Evolutionary conservation across 768 basidiomycete species (phyloP), one percentile per base, ranked within the genome.

Genomic region (Russula griseocarnosa): DNA sequence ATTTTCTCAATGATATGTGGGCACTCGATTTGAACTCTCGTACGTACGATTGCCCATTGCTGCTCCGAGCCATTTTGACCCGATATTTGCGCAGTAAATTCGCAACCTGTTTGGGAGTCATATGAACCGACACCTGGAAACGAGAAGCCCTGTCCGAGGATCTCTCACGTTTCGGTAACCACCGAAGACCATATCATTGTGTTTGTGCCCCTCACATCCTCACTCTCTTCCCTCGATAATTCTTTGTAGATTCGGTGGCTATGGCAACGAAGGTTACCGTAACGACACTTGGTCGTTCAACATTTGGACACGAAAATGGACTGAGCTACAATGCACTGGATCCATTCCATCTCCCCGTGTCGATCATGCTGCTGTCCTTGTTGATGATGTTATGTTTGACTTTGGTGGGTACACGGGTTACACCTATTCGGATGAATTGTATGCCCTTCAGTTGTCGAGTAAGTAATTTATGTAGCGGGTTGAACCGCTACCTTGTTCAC

Each of bases 21-120:
- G 83, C 86, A 16, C 98, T 98, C 72, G 95, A 99, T 77, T 83
- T 99, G 66, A 94, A 92, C 72, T 91, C 94, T 62, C 76, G 97
- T 96, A n/a, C n/a, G n/a, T n/a, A 76, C 78, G 92, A 74, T 16
- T 38, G 1, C 32, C 40, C 57, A 3, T 60, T 63, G 3, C 42
- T 36, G 32, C 53, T n/a, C 46, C 62, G 36, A 62, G 13, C 40
- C 65, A 49, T 24, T 38, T 44, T 47, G 36, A 65, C 62, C 52
- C 46, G 61, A 26, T 66, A 40, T 16, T 26, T 50, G 32, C 22
- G 14, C 72, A 92, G 96, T 98, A 63, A 87, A 92, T 74, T 82
- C 85, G 22, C 85, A 82, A 68, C 86, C 90, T 1, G 76, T 81
- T 26, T 99, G 97, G 97, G 91, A 96, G 67, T 77, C 83, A 58